A percentile compares a stretch with the other conserved stretches of the same genome.
phyloP scores from a whole-genome alignment of 2,329 filamentous ascomycete species.

The Mycosphaerella sp. region DNA sequence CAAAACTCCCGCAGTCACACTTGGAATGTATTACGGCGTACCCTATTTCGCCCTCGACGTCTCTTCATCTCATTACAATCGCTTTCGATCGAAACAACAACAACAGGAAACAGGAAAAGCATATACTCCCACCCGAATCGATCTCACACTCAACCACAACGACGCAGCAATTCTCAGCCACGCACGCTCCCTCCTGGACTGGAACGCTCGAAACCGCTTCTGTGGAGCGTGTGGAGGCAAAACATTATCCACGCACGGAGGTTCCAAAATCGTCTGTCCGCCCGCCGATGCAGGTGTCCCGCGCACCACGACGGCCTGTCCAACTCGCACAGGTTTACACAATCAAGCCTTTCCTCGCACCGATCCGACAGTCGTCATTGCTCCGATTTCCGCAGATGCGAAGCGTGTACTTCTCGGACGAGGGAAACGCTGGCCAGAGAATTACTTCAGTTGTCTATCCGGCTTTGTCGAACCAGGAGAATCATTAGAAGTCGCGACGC shows the following conservation, averaged over 20 bases:
- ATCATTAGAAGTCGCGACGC: conserved; percentile 75
- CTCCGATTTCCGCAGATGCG: conserved; percentile 20
- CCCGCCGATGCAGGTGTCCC: conserved; percentile 19
- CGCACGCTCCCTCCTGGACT: conserved; percentile 20
- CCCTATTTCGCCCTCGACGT: conserved; percentile 23
- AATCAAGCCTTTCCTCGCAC: conserved; percentile 23
- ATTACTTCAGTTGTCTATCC: conserved; percentile 22
- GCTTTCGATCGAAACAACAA: conserved; percentile 15
- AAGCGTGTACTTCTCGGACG: conserved; percentile 20
- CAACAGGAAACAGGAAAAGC: conserved; percentile 11
- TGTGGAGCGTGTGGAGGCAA: conserved; percentile 20
- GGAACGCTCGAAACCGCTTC: conserved; percentile 19
- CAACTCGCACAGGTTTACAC: conserved; percentile 21
- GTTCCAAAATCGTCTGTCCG: conserved; percentile 22
- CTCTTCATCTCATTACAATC: conserved; percentile 14
- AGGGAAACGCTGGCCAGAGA: conserved; percentile 22
- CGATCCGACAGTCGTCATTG: conserved; percentile 22
- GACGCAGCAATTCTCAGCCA: conserved; percentile 22
- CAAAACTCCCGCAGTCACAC: conserved; percentile 12
- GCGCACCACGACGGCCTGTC: conserved; percentile 13
- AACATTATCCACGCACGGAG: conserved; percentile 20
- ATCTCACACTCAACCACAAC: conserved; percentile 17
- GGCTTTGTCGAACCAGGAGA: conserved; percentile 83
- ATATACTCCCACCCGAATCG: conserved; percentile 17
- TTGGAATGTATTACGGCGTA: conserved; percentile 17